phyloP scores from a whole-genome alignment of 73 alveolate genomes.

The Paramecium sexaurelia region DNA sequence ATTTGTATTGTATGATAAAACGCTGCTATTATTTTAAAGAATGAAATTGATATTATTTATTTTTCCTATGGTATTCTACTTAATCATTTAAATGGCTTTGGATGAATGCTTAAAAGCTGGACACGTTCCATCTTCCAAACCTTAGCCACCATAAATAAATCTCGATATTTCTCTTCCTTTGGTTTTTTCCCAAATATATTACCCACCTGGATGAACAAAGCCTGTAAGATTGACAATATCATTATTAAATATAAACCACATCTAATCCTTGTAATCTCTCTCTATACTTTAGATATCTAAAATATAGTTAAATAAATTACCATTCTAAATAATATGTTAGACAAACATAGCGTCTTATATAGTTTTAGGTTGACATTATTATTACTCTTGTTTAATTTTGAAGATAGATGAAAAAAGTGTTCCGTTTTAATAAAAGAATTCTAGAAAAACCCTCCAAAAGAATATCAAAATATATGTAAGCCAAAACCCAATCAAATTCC shows the following conservation, averaged over 20 bases:
- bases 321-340: not conserved
- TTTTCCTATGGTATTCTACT: not conserved
- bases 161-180: conserved; percentile 79
- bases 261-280: not conserved
- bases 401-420: not conserved
- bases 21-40: not conserved
- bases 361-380: not conserved
- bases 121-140: conserved; percentile 64
- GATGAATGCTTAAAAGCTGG: conserved; percentile 28
- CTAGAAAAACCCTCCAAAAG: not conserved
- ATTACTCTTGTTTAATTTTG: not conserved
- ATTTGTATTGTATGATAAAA: not conserved
- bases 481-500: conserved; percentile 1
- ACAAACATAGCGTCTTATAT: not conserved
- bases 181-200: conserved; percentile 68
- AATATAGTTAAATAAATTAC: not conserved
- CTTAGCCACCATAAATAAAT: conserved; percentile 77
- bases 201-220: conserved; percentile 78
- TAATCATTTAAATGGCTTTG: conserved; percentile 61
- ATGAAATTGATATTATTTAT: not conserved
- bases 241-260: conserved; percentile 60
- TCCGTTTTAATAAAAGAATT: not conserved
- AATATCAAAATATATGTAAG: not conserved
- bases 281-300: not conserved
- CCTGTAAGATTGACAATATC: conserved; percentile 41